Conservation (phyloP, 2,329 filamentous ascomycete genomes). For the Pseudogymnoascus sp. region DNA sequence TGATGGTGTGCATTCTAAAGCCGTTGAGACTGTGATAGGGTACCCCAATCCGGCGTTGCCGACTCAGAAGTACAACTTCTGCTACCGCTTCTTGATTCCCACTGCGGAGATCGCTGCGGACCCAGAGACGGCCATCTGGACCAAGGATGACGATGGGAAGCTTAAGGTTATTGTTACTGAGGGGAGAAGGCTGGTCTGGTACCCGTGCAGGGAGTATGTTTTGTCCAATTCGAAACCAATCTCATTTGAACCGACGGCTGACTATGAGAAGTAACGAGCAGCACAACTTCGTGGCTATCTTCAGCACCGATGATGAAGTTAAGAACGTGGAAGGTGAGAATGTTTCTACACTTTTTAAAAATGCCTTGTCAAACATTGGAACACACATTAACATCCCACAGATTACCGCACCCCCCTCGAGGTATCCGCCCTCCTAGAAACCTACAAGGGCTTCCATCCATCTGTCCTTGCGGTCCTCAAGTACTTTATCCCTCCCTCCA, state of each 20-base stretch:
- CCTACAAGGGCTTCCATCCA: constrained; percentile 14
- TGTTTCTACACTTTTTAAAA: no score
- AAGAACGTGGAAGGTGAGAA: constrained; percentile 10
- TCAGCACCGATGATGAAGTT: constrained; percentile 15
- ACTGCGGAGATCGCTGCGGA: constrained; percentile 24
- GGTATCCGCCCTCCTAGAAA: constrained; percentile 13
- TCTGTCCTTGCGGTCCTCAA: constrained; percentile 13
- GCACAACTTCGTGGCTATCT: constrained; percentile 17
- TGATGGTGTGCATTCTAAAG: constrained; percentile 30
- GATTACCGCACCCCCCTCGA: constrained; percentile 17
- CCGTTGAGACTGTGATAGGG: constrained; percentile 24
- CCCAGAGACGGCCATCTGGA: constrained; percentile 25
- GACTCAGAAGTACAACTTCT: constrained; percentile 22
- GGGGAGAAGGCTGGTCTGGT: constrained; percentile 18
- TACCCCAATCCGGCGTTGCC: constrained; percentile 16
- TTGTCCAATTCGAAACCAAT: neutral
- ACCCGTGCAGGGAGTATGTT: constrained; percentile 23
- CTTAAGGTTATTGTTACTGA: constrained; percentile 21
- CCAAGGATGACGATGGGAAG: constrained; percentile 20
- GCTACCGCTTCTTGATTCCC: constrained; percentile 32
- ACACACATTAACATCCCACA: constrained; percentile 12
- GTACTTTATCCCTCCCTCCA: constrained; percentile 8
- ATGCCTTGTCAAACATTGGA: neutral
- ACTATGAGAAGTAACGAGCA: constrained; percentile 10
- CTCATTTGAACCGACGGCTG: neutral